A percentile compares a stretch with the other conserved stretches of the same genome.
Evolutionary conservation across 2,329 filamentous ascomycete genomes (phyloP).

Genomic region (Aspergillaceae sp.): DNA sequence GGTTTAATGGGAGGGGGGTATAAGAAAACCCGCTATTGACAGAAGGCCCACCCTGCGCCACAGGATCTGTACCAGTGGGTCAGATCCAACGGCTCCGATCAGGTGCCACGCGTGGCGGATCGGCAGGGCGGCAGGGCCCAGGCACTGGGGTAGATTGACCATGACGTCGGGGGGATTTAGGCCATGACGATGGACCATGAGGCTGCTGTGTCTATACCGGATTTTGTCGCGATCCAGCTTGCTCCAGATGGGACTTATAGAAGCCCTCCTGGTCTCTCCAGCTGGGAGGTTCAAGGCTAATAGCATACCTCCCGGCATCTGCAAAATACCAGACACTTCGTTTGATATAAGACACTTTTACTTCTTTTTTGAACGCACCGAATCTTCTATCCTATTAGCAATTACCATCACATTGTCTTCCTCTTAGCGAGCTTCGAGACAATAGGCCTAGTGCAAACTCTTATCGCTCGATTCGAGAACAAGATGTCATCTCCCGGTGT

Average conservation of each 20-base stretch:
- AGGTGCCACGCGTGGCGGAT: too few relatives aligned
- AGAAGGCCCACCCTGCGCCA: background rate
- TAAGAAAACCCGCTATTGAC: background rate
- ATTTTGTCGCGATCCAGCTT: too few relatives aligned
- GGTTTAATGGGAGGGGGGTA: background rate
- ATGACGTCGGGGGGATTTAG: background rate
- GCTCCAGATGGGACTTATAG: background rate
- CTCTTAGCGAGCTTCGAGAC: background rate
- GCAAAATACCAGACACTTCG: background rate
- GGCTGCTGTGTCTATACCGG: too few relatives aligned
- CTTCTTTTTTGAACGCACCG: background rate
- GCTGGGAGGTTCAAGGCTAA: background rate
- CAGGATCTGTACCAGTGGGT: background rate
- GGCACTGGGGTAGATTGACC: background rate
- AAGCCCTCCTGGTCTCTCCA: background rate
- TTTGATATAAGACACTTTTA: background rate
- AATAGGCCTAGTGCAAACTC: too few relatives aligned
- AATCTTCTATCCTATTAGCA: background rate
- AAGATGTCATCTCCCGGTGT: background rate
- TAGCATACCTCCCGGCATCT: background rate
- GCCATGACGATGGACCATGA: background rate
- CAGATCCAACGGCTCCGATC: too few relatives aligned
- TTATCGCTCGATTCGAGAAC: background rate
- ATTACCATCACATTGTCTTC: too few relatives aligned
- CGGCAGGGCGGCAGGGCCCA: background rate